Evolutionary conservation across 2,329 filamentous ascomycete species (phyloP).

Genomic region (Ceratocystis smalleyi): DNA sequence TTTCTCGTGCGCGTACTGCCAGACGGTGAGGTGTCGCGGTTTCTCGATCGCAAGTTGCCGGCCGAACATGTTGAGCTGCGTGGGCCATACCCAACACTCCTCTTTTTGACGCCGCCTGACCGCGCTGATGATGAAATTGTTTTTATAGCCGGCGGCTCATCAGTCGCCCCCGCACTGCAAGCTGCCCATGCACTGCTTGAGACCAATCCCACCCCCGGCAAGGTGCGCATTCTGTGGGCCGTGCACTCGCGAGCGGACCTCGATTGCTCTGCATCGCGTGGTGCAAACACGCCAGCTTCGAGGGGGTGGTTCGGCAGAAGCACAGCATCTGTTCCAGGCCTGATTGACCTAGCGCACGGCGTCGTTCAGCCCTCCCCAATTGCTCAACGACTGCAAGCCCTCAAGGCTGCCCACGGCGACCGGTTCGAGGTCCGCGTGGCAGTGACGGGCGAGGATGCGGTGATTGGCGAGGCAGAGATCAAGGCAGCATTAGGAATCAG

Average conservation of each 20-base stretch:
- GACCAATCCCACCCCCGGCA: slow-evolving; percentile 18
- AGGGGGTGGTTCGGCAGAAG: slow-evolving; percentile 18
- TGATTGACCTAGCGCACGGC: slow-evolving; percentile 18
- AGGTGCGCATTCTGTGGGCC: slow-evolving; percentile 69
- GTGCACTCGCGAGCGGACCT: slow-evolving; percentile 44
- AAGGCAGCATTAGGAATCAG: slow-evolving; percentile 22
- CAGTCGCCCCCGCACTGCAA: slow-evolving; percentile 80
- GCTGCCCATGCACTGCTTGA: slow-evolving; percentile 48
- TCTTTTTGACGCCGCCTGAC: slow-evolving; percentile 27
- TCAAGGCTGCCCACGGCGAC: slow-evolving; percentile 43
- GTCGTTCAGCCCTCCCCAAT: slow-evolving; percentile 31
- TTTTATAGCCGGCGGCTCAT: slow-evolving; percentile 84
- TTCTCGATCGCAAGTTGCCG: slow-evolving; percentile 49
- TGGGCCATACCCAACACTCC: slow-evolving; percentile 60
- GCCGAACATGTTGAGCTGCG: slow-evolving; percentile 57
- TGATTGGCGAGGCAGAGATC: slow-evolving; percentile 43
- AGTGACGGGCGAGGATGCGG: slow-evolving; percentile 62
- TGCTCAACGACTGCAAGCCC: slow-evolving; percentile 43
- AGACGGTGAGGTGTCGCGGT: slow-evolving; percentile 73
- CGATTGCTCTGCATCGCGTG: slow-evolving; percentile 20
- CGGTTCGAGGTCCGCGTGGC: slow-evolving; percentile 56
- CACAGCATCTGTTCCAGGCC: slow-evolving; percentile 7
- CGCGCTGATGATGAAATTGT: slow-evolving; percentile 36
- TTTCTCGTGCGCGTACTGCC: slow-evolving; percentile 67
- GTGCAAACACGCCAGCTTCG: not conserved